phyloP scores from a whole-genome alignment of 768 basidiomycete genomes.

The Solioccasus polychromus region DNA sequence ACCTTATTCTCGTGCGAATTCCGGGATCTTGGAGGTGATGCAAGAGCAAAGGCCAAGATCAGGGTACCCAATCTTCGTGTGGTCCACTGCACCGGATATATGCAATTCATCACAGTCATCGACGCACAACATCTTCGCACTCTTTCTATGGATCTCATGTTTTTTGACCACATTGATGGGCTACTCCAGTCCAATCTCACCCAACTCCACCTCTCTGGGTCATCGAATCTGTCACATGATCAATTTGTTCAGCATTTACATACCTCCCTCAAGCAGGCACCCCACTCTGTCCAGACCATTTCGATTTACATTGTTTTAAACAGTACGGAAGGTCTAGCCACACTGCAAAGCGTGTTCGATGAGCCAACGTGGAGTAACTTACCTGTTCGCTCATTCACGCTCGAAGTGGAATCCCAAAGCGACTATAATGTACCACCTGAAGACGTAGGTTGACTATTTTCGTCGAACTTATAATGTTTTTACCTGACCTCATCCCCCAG shows the following conservation, averaged over 20 bases:
- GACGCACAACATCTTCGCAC: neutral
- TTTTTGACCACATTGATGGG: neutral
- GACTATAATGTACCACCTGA: no score
- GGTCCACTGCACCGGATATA: neutral
- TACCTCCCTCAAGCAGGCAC: neutral
- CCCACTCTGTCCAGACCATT: constrained; percentile 3
- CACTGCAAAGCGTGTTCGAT: neutral
- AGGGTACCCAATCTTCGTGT: constrained; percentile 8
- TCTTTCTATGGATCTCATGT: neutral
- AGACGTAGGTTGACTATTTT: neutral
- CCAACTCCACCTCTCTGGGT: neutral
- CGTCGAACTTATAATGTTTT: neutral
- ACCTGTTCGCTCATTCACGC: constrained; percentile 9
- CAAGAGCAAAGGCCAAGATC: neutral
- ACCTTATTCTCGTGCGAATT: constrained; percentile 7
- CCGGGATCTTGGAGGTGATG: neutral
- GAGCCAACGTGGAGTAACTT: neutral
- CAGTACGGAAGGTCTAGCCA: neutral
- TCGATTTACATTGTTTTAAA: neutral
- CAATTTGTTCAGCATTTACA: neutral
- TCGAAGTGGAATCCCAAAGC: neutral
- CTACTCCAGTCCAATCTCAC: neutral
- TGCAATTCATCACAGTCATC: neutral
- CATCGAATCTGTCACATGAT: neutral
- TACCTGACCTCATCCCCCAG: constrained; percentile 3